Base-by-base conservation (phyloP, 2,329 filamentous ascomycete species). In the Sphaerulina vaccinii region DNA sequence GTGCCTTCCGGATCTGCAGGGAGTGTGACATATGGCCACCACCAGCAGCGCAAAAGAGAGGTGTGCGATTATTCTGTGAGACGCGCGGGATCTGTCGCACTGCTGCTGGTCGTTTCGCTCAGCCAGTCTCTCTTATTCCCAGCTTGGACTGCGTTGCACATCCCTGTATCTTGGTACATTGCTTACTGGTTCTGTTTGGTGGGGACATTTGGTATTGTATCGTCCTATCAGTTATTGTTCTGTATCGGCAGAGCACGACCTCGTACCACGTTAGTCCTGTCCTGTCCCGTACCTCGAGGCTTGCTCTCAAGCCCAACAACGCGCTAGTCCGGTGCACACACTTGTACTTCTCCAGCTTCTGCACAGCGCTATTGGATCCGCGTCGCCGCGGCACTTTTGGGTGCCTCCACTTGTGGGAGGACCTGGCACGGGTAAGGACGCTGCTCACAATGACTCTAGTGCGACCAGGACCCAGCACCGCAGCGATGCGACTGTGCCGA, bases 1-100 rank as follows among this genome's bases (percentile, higher is more conserved):
- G 56, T 56, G 54, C 56, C 54, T 52, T 57, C 54, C 54, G 56
- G 52, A 57, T 57, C 54, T 57, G 54, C 56, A 59, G 54, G 54
- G 42, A 48, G 43, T 41, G 48, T 40, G 42, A 38, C 38, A 48
- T 40, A 32, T 40, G 43, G 18, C 21, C 32, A 42, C 15, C 21
- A 32, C 39, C 13, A 13, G 32, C 15, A 37, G 40, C 21, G 21
- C 35, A 21, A 37, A 19, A 21, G 19, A 22, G 21, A 18, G 40
- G 40, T 10, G 23, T 19, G 46, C 11, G 21, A 8, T 38, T 15
- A 13, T 9, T 19, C 8, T 45, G 33, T 16, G 41, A 37, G 36
- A 19, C n/a, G 35, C 35, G 44, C 39, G 42, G 29, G 40, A 54
- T 54, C 38, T 43, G 48, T 29, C 43, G 50, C 54, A 52, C 35